Evolutionary conservation across 2,329 filamentous ascomycete species (phyloP), one percentile per base, ranked within the genome.

Genomic region (Aspergillus awamori): DNA sequence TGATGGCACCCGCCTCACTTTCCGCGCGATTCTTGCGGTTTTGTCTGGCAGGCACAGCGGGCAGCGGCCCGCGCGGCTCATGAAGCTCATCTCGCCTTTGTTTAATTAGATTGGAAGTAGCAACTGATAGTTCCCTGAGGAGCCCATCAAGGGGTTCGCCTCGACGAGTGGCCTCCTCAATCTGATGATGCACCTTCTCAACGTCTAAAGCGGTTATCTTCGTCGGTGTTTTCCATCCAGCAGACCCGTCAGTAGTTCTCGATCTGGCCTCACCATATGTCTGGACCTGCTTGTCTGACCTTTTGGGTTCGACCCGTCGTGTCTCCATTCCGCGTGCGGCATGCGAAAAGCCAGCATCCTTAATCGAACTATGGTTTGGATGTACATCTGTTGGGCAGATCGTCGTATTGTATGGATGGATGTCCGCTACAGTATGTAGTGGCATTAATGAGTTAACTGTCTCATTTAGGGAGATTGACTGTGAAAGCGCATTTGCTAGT

Each of bases 161-260:
- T 10, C 65, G 67, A 48, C 67, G 68, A 28, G 66, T 70, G 17
- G 72, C 71, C 47, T 68, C 65, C 59, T 74, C 72, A 15, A 75
- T 75, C 22, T 65, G 69, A 28, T 63, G 65, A 56, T 75, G 73
- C 28, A 76, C 41, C n/a, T 61, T 60, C 22, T 63, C 65, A 57
- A 76, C 61, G 11, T 72, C 68, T 7, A 62, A 49, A 6, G 67
- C 65, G 22, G 65, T 52, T 24, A 58, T 47, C 20, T 59, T 63
- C 5, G 36, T 57, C 13, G 60, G 54, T 20, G 58, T 47, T 41
- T 55, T 45, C 61, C 62, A 65, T 43, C 51, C 52, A 57, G 59
- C 36, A 30, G 41, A 38, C 28, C 6, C 26, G 41, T 22, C 41
- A 22, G 41, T 3, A 28, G 22, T 30, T 22, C 20, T 48, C 30